Evolutionary conservation across 2,329 filamentous ascomycete species (phyloP), one percentile per base, ranked within the genome.

Genomic region (Pseudocercospora fijiensis): DNA sequence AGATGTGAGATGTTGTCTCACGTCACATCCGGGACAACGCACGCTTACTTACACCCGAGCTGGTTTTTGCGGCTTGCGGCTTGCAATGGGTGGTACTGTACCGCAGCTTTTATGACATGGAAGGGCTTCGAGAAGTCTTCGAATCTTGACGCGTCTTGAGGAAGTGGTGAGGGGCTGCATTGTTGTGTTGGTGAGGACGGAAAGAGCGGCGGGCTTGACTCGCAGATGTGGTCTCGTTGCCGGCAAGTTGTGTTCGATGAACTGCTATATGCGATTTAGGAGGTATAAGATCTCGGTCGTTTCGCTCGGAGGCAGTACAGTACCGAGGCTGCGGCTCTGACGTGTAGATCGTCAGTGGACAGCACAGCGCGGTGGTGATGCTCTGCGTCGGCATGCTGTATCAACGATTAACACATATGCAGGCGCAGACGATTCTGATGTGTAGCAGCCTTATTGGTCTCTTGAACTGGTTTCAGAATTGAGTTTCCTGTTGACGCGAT

Each of bases 401-500:
- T 26, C 49, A 41, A 28, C n/a, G n/a, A n/a, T n/a, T n/a, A n/a
- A n/a, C n/a, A 26, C 28, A 53, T 53, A 16, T 53, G 49, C 28
- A 53, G 22, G 49, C 49, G 26, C 28, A 28, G 22, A 26, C 49
- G 49, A 28, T 26, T 56, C 33, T 22, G 49, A 37, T 37, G 57
- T 52, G 55, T 43, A 24, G 58, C 18, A n/a, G 10, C 18, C 62
- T 47, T 26, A 60, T 60, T 60, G 58, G 57, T 18, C 24, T 41
- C 8, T 63, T 16, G 45, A 30, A n/a, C 24, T 28, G 27, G 63
- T 62, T 62, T 56, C 63, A 57, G 20, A 63, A 63, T 51, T 60
- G 60, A 61, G n/a, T 63, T 61, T 55, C 43, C 28, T 28, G 52
- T 52, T 65, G 63, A 65, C 60, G 63, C 63, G 45, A 63, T 65